phyloP scores from a whole-genome alignment of 345 rosid species.

The Salix viminalis region DNA sequence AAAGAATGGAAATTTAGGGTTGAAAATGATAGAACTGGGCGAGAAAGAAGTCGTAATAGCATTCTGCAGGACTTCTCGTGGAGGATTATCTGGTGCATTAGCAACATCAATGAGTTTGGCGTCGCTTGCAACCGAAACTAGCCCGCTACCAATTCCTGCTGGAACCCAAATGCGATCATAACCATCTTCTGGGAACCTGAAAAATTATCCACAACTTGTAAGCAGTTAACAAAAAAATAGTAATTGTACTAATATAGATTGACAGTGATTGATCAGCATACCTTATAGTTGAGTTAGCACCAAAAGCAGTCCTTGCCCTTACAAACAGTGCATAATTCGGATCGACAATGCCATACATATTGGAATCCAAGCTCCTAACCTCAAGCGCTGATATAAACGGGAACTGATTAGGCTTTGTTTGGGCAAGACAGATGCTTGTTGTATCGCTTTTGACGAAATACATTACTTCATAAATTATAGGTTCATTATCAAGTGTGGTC shows the following conservation, averaged over 20 bases:
- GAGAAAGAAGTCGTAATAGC: constrained; percentile 24
- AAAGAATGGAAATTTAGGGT: not conserved
- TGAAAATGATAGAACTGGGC: constrained; percentile 1
- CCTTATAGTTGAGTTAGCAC: constrained; percentile 7
- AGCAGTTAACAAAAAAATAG: no score
- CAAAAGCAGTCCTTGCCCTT: constrained; percentile 1
- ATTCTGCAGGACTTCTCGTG: constrained; percentile 26
- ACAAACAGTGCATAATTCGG: constrained; percentile 12
- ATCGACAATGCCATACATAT: constrained; percentile 8
- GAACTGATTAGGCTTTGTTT: constrained; percentile 19
- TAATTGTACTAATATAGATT: not conserved
- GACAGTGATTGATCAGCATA: not conserved
- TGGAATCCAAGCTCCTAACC: constrained; percentile 10
- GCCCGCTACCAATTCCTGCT: not conserved
- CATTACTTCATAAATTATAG: constrained; percentile 6
- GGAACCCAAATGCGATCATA: constrained; percentile 46
- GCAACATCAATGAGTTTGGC: constrained; percentile 3
- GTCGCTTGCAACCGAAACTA: constrained; percentile 12
- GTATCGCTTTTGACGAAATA: constrained; percentile 8
- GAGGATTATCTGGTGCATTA: constrained; percentile 31
- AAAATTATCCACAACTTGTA: not conserved
- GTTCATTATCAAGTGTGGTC: not conserved
- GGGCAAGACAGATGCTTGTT: constrained; percentile 24
- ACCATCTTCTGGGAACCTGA: constrained; percentile 18
- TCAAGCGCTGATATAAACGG: constrained; percentile 34